Evolutionary conservation across 768 basidiomycete genomes (phyloP).

Genomic region (Pulveroboletus sp.): DNA sequence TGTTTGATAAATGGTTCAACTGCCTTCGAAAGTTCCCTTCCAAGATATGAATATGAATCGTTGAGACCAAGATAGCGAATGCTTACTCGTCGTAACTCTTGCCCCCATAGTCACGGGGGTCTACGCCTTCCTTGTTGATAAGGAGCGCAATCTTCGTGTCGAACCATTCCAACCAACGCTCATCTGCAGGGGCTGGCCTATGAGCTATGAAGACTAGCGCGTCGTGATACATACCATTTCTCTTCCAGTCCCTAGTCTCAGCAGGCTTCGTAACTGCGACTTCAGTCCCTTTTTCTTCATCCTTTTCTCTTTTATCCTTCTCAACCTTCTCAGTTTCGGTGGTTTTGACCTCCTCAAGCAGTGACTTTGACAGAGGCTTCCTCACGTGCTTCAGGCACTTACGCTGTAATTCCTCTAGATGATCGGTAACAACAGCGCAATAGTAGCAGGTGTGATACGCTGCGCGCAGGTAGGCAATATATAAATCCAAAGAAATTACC

Average conservation of each 20-base stretch:
- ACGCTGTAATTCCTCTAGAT: conserved; percentile 90
- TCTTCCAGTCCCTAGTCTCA: conserved; percentile 50
- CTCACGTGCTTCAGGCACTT: conserved; percentile 92
- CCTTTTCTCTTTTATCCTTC: conserved; percentile 47
- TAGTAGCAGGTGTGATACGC: conserved; percentile 97
- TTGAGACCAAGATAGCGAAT: conserved; percentile 13
- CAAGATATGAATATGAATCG: conserved; percentile 10
- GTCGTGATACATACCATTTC: conserved; percentile 50
- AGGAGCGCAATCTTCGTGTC: conserved; percentile 82
- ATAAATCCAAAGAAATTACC: conserved; percentile 82
- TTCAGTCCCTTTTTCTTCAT: conserved; percentile 40
- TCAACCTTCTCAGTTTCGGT: conserved; percentile 42
- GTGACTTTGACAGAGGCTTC: conserved; percentile 60
- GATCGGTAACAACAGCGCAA: conserved; percentile 89
- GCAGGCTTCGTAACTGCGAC: conserved; percentile 29
- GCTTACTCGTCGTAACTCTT: conserved; percentile 86
- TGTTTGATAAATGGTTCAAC: conserved; percentile 83
- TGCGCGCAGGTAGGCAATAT: conserved; percentile 87
- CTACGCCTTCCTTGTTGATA: conserved; percentile 71
- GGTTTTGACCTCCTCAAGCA: conserved; percentile 57
- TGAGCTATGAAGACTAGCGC: conserved; percentile 8
- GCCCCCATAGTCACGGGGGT: conserved; percentile 85
- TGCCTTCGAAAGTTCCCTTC: conserved; percentile 75
- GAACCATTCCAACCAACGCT: conserved; percentile 85
- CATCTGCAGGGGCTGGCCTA: conserved; percentile 46